Evolutionary conservation across 2,329 filamentous ascomycete genomes (phyloP), one percentile per base, ranked within the genome.

Genomic region (Sporothrix dimorphospora): DNA sequence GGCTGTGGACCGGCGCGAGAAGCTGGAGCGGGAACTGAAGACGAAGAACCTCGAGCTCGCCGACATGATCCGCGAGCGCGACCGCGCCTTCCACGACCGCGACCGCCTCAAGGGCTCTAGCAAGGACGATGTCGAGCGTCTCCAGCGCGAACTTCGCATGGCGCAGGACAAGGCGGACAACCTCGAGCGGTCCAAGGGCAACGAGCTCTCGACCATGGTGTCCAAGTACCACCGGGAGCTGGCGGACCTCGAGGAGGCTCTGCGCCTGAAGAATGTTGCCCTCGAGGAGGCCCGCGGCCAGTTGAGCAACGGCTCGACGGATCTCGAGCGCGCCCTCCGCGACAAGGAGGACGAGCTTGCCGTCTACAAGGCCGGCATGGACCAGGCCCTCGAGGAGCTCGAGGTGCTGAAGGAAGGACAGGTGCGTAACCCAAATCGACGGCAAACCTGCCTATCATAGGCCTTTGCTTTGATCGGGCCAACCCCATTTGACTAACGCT

Each of bases 31-130:
- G 45, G 96, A 99, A 83, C 92, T 99, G 80, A 99, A 99, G 88
- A 98, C 95, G 40, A 99, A 99, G 88, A 99, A 99, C 79, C 85
- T 99, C n/a, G 96, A 99, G 81, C 84, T 99, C 74, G 96, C 96
- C 42, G 94, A 98, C 80, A 98, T 99, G 96, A 99, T 99, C 75
- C 90, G 96, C 57, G 96, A 99, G 83, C 89, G 96, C 77, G 96
- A 99, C 79, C 90, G 96, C 75, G 96, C 96, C 40, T 83, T 98
- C 69, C 94, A 98, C 79, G 96, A 99, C 75, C 94, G 94, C 80
- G 96, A 99, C 79, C 90, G 96, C 71, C 84, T 91, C n/a, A 89
- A 86, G 69, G 96, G 96, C 67, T 92, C 90, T 70, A 94, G 94
- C 81, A 94, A 93, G 78, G 96, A 99, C 72, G 96, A 99, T 80